phyloP scores from a whole-genome alignment of 1,284 basidiomycete species.

The Irpex sp. region DNA sequence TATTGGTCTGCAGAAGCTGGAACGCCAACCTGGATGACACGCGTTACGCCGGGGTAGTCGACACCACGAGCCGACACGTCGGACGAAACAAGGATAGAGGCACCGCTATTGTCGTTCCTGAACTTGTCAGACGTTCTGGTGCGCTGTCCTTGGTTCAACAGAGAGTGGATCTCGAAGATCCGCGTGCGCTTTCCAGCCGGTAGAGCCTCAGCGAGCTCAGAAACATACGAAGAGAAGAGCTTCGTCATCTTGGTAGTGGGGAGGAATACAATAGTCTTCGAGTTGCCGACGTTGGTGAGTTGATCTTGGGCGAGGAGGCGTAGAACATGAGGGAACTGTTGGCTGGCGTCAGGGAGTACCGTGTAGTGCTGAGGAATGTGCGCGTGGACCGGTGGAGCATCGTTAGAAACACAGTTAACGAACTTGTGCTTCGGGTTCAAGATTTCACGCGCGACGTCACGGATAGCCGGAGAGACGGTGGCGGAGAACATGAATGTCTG shows the following conservation, averaged over 20 bases:
- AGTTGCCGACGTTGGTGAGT: constrained; percentile 63
- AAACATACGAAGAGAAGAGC: constrained; percentile 66
- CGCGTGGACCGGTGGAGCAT: constrained; percentile 62
- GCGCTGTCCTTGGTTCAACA: constrained; percentile 65
- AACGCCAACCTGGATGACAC: constrained; percentile 91
- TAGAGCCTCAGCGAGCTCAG: constrained; percentile 41
- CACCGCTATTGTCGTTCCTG: constrained; percentile 56
- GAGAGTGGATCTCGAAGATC: constrained; percentile 87
- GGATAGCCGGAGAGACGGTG: constrained; percentile 65
- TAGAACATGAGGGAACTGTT: constrained; percentile 80
- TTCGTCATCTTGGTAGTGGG: constrained; percentile 88
- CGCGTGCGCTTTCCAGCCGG: constrained; percentile 49
- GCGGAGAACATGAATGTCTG: constrained; percentile 98
- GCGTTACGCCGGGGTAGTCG: constrained; percentile 88
- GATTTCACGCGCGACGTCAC: constrained; percentile 52
- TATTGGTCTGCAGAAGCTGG: constrained; percentile 77
- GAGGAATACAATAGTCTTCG: constrained; percentile 87
- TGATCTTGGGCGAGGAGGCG: constrained; percentile 90
- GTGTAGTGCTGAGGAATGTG: constrained; percentile 88
- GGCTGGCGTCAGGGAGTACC: constrained; percentile 57
- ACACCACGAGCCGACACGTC: constrained; percentile 92
- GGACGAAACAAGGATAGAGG: constrained; percentile 77
- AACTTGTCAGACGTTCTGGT: constrained; percentile 67
- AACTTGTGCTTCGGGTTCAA: constrained; percentile 55
- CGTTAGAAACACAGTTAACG: constrained; percentile 58